phyloP scores from a whole-genome alignment of 192 early-diverging fungal genomes.

The Mycoemilia scoparia region DNA sequence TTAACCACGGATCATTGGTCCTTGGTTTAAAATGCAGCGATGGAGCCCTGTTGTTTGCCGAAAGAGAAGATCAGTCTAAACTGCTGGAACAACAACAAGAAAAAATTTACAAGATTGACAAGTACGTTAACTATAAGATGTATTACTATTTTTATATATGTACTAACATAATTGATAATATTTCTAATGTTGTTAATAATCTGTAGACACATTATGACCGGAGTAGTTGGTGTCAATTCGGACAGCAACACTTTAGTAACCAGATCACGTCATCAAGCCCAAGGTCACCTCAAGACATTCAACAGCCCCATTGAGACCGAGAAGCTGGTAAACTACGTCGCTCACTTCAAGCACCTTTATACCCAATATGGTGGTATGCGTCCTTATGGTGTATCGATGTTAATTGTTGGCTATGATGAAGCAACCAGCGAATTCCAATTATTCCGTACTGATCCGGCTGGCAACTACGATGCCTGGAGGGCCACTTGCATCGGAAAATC shows the following conservation, averaged over 20 bases:
- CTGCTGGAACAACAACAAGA: conserved; percentile 81
- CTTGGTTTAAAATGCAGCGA: conserved; percentile 83
- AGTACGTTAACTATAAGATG: too few relatives aligned
- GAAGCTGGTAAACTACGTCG: conserved; percentile 83
- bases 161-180: not conserved
- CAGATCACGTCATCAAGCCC: conserved; percentile 68
- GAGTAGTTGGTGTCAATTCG: conserved; percentile 89
- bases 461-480: conserved; percentile 99
- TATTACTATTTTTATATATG: too few relatives aligned
- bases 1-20: conserved; percentile 88
- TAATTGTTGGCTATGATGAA: conserved; percentile 94
- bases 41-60: conserved; percentile 90
- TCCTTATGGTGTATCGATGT: conserved; percentile 95
- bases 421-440: conserved; percentile 83
- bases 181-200: conserved; percentile 22
- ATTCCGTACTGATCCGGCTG: conserved; percentile 95
- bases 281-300: conserved; percentile 72
- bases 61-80: conserved; percentile 87
- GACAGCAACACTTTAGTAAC: conserved; percentile 95
- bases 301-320: conserved; percentile 87
- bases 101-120: conserved; percentile 92
- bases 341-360: conserved; percentile 97
- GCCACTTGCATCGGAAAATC: conserved; percentile 95
- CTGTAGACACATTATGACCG: too few relatives aligned
- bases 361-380: conserved; percentile 96